Base-by-base conservation (phyloP, 1,284 basidiomycete species). In the Leccinum solheimii region DNA sequence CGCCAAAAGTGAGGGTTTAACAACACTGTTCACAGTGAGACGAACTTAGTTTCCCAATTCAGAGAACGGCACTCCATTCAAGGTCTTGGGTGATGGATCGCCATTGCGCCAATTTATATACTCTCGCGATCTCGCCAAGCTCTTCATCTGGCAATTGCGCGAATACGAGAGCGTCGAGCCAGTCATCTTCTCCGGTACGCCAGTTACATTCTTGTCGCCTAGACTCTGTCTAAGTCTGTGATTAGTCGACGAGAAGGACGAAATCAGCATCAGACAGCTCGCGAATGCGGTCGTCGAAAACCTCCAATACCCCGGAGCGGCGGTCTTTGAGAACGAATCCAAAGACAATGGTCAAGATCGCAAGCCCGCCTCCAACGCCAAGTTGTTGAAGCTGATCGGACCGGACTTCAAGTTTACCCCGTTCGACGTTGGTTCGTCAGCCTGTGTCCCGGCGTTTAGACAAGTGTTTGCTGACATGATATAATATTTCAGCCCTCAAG, bases 51-150 rank as follows among this genome's bases (percentile, higher is more conserved):
- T 10, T n/a, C 21, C 27, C 10, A n/a, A 55, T 16, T 2, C 72
- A 95, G 93, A 92, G 76, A 92, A 93, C 71, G 82, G 81, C 59
- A 91, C 89, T 1, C 87, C 90, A 1, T 94, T 96, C 76, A 79
- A 88, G 56, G 90, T 95, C n/a, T 78, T 85, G 58, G 94, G 94
- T 6, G 89, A 91, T 0, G 94, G 94, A 43, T 92, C 90, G 68
- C 94, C 94, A 5, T 82, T 96, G 38, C 86, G 94, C 34, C 94
- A 97, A 75, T 97, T 97, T 76, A 95, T 96, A 75, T 96, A 93
- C 78, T 95, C 94, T n/a, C 81, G 85, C 57, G 94, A 96, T 76
- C 86, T 97, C 57, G 94, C 94, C 57, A 95, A 92, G 76, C 80
- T 95, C 57, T 94, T 96, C 80, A 90, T 97, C 69, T 97, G 94